These are phyloP conservation scores for Xylariaceae sp. DNA, from an alignment of 2,329 filamentous ascomycete genomes.

Conservation along the genomic window DNA sequence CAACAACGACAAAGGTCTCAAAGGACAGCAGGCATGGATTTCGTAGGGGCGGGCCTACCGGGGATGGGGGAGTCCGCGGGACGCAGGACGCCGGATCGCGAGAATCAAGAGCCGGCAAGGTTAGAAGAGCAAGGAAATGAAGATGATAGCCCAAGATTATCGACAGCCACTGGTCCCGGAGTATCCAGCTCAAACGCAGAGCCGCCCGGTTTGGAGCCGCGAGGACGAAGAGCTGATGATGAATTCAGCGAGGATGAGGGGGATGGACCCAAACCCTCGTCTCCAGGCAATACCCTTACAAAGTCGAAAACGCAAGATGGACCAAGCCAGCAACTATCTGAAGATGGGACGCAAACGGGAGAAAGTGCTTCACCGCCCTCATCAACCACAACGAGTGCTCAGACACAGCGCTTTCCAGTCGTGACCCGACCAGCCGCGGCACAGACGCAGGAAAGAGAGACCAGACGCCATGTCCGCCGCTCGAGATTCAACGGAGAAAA, in stretches of 20 bases:
- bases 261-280: conserved; percentile 44
- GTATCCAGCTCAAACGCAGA: conserved; percentile 21
- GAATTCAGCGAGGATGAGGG: conserved; percentile 28
- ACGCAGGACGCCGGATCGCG: conserved; percentile 15
- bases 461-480: conserved; percentile 15
- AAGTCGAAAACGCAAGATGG: conserved; percentile 32
- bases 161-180: conserved; percentile 15
- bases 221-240: conserved; percentile 11
- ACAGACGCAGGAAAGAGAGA: conserved; percentile 12
- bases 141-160: conserved; percentile 13
- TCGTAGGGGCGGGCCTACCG: conserved; percentile 21
- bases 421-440: conserved; percentile 25
- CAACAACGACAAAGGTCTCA: conserved; percentile 4
- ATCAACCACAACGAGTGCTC: conserved; percentile 1
- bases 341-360: conserved; percentile 2
- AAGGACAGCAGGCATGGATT: conserved; percentile 22
- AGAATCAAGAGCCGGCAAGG: conserved; percentile 19
- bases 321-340: conserved; percentile 28
- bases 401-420: conserved; percentile 19
- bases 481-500: conserved; percentile 39
- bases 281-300: conserved; percentile 34
- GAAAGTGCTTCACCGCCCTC: conserved; percentile 8
- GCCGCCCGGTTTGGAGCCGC: conserved; percentile 12
- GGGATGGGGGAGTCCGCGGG: conserved; percentile 18
- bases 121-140: conserved; percentile 20